Conservation (phyloP, 129 eudicot genomes). For the Pulicaria dysenterica region DNA sequence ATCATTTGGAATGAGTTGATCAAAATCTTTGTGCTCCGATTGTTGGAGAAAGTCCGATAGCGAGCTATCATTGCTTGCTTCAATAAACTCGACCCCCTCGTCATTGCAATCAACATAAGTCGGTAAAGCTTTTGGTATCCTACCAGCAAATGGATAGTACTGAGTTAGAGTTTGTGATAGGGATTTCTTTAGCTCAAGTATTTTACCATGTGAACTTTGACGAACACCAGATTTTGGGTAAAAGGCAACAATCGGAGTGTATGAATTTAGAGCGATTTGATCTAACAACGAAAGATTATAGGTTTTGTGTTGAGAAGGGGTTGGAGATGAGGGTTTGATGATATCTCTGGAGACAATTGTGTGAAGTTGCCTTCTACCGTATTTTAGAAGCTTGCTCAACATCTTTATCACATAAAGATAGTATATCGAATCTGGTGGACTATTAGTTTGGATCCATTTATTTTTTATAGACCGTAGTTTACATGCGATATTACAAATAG, state of each 20-base stretch:
- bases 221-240: background rate
- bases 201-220: background rate
- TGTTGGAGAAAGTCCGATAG: slow-evolving; percentile 8
- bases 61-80: background rate
- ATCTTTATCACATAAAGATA: background rate
- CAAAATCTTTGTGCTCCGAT: background rate
- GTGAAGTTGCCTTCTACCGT: background rate
- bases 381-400: background rate
- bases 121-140: background rate
- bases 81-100: too few relatives aligned
- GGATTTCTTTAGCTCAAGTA: slow-evolving; percentile 2
- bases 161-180: slow-evolving; percentile 19
- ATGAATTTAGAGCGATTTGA: background rate
- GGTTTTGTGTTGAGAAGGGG: slow-evolving; percentile 23
- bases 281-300: slow-evolving; percentile 18
- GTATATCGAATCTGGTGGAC: too few relatives aligned
- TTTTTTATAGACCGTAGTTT: too few relatives aligned
- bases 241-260: slow-evolving; percentile 21
- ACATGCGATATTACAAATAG: too few relatives aligned
- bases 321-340: slow-evolving; percentile 31
- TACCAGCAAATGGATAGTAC: slow-evolving; percentile 14
- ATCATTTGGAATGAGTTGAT: slow-evolving; percentile 13
- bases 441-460: too few relatives aligned
- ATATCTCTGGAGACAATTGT: slow-evolving; percentile 19
- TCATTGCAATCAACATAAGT: background rate